These are phyloP conservation scores for Arthrinium phaeospermum DNA, from an alignment of 2,329 filamentous ascomycete genomes.

Conservation along the genomic window DNA sequence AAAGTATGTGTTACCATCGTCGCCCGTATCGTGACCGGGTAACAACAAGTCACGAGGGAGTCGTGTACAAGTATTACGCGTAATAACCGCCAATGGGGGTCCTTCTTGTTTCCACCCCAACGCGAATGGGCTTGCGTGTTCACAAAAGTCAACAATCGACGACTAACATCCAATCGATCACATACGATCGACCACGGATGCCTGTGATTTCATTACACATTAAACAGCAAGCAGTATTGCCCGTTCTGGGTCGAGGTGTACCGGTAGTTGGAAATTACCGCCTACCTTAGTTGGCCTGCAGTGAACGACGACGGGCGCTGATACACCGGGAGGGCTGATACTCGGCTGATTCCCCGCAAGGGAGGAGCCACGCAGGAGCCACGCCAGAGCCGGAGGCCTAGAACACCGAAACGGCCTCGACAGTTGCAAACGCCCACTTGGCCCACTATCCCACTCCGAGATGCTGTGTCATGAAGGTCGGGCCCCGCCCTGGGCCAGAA, in stretches of 20 bases:
- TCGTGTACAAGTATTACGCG: background rate
- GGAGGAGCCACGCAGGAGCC: background rate
- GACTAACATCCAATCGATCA: background rate
- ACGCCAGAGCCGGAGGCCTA: background rate
- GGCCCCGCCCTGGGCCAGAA: background rate
- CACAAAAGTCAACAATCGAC: background rate
- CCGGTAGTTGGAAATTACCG: background rate
- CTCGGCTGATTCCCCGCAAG: constrained; percentile 13
- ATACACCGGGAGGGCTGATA: constrained; percentile 7
- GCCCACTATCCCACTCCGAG: constrained; percentile 2
- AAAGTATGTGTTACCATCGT: background rate
- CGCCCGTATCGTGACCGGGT: background rate
- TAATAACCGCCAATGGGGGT: background rate
- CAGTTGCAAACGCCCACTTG: background rate
- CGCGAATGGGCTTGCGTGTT: constrained; percentile 4
- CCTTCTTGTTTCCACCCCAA: background rate
- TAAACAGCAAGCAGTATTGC: background rate
- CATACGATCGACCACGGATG: background rate
- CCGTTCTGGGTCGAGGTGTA: constrained; percentile 10
- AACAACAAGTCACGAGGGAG: background rate
- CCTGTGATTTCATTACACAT: background rate
- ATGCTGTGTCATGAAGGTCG: background rate
- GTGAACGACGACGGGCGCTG: background rate
- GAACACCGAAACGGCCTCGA: constrained; percentile 3
- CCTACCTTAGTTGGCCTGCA: background rate